Conservation (phyloP, 2,329 filamentous ascomycete genomes). For the Exophiala xenobiotica region DNA sequence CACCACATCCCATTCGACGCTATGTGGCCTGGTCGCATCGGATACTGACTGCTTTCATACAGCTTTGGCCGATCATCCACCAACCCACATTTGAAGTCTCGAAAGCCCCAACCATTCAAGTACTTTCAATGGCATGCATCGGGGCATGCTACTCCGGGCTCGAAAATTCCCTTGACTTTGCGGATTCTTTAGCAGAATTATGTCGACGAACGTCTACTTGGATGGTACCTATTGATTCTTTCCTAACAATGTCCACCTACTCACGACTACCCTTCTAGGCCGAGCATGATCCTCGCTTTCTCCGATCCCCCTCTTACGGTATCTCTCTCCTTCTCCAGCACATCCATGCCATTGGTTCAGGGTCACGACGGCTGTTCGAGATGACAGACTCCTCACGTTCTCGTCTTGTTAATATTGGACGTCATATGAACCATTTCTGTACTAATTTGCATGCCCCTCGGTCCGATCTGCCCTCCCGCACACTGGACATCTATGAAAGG, state of each 20-base stretch:
- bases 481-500: not conserved
- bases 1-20: not conserved
- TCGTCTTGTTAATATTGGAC: slow-evolving; percentile 6
- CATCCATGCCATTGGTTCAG: slow-evolving; percentile 5
- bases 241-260: not conserved
- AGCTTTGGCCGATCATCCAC: slow-evolving; percentile 11
- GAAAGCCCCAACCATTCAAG: slow-evolving; percentile 6
- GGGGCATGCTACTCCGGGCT: slow-evolving; percentile 11
- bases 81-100: slow-evolving; percentile 9
- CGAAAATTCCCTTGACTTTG: slow-evolving; percentile 4
- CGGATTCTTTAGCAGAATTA: slow-evolving; percentile 4
- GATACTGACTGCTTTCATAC: not conserved
- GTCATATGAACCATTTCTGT: slow-evolving; percentile 3
- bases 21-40: not conserved
- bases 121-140: slow-evolving; percentile 8
- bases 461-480: not conserved
- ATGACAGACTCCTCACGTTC: slow-evolving; percentile 8
- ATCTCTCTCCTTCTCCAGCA: slow-evolving; percentile 8
- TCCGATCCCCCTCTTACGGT: slow-evolving; percentile 6
- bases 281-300: slow-evolving; percentile 6
- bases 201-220: slow-evolving; percentile 6
- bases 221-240: slow-evolving; percentile 3
- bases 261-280: not conserved
- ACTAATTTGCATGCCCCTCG: not conserved
- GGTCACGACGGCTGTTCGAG: slow-evolving; percentile 11